Base-by-base conservation (phyloP, 495 filamentous ascomycete genomes). In the Mytilinidion resinicola region DNA sequence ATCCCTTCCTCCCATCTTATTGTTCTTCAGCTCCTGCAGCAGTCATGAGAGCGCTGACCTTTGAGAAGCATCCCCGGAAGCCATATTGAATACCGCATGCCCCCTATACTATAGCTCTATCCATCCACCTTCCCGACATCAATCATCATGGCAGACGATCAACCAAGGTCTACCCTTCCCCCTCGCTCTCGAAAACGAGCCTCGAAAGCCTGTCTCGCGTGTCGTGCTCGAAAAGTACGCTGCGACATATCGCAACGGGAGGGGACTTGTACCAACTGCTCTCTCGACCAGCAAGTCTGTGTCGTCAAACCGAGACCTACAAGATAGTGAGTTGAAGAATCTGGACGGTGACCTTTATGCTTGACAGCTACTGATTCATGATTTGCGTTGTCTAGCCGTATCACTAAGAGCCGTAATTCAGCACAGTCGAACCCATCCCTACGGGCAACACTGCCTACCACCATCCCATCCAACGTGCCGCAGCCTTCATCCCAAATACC, bases 171-270 rank as follows among this genome's bases (percentile, higher is more conserved):
- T 1, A 14, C 1, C 39, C 12, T 9, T 12, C 39, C 11, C 4
- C 39, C 39, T 42, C 39, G 12, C 39, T 42, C 39, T 42, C 39
- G 39, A 42, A 42, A 42, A 42, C 68, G 77, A 63, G 76, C 77
- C 0, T 66, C 76, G 2, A 74, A 71, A 47, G 77, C 76, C 11
- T 80, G 77, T 34, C 62, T 72, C n/a, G 76, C 75, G 62, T 80
- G 77, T 51, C 72, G 76, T 46, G 71, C 74, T 57, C 71, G 77
- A n/a, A 78, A 79, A 59, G 77, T 80, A 33, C 74, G 77, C 39
- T 80, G 77, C 57, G 77, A 80, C 53, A 76, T 77, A 9, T 75
- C 74, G 1, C 75, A 78, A 30, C 67, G 72, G 9, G 77, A 77
- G 0, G 67, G 70, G 49, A 76, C 77, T 9, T 80, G 76, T 62